These are phyloP conservation scores for Monosporascus sp. DNA, from an alignment of 2,329 filamentous ascomycete species.

Conservation along the genomic window DNA sequence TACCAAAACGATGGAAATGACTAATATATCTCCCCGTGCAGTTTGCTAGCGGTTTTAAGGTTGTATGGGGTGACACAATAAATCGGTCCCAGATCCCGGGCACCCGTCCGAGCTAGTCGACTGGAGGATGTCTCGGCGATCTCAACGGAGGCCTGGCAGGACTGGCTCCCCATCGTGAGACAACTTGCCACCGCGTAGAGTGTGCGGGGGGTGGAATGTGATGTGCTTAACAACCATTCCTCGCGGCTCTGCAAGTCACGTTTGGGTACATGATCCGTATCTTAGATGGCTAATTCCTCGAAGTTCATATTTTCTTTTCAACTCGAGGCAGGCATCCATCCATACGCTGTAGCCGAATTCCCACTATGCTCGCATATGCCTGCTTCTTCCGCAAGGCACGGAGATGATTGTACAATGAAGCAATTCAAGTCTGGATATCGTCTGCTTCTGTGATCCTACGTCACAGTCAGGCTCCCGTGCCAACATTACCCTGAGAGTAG, in stretches of 20 bases:
- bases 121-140: background rate
- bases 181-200: background rate
- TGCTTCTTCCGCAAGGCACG: too few species aligned
- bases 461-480: background rate
- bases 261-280: background rate
- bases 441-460: background rate
- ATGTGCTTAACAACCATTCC: background rate
- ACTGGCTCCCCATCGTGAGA: background rate
- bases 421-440: too few species aligned
- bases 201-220: background rate
- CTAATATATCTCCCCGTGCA: background rate
- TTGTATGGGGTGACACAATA: background rate
- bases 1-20: too few species aligned
- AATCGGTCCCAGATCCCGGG: background rate
- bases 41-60: background rate
- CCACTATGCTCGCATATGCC: too few species aligned
- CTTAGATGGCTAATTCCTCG: too few species aligned
- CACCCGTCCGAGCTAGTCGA: background rate
- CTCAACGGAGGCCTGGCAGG: background rate
- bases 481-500: background rate
- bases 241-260: background rate
- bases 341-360: too few species aligned
- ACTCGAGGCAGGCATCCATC: too few species aligned
- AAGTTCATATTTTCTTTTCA: too few species aligned
- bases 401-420: background rate